Evolutionary conservation across 768 basidiomycete species (phyloP), one percentile per base, ranked within the genome.

Genomic region (Phlebiopsis gigantea): DNA sequence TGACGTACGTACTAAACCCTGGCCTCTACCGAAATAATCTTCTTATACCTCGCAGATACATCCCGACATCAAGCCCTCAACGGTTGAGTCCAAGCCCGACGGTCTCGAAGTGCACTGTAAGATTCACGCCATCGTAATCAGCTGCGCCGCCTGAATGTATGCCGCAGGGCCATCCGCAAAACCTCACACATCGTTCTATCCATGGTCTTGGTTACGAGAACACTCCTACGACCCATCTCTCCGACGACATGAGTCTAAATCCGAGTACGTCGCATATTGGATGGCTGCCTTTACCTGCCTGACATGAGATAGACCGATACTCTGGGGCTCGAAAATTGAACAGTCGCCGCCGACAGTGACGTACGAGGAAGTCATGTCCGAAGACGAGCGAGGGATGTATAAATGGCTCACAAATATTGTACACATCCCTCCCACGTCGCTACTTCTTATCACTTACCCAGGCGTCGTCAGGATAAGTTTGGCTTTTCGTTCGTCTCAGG

Each of bases 401-500:
- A 84, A 84, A 62, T 94, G 93, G 90, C 70, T 98, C 19, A 76
- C 80, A 7, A 86, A 88, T 64, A 79, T 96, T 49, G 93, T 91
- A 61, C 62, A 87, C 77, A 24, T 12, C n/a, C n/a, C n/a, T n/a
- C n/a, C n/a, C n/a, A n/a, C n/a, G n/a, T n/a, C n/a, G n/a, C n/a
- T n/a, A n/a, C n/a, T n/a, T n/a, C n/a, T n/a, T 17, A n/a, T 46
- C 28, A 50, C 53, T 39, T 34, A n/a, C n/a, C n/a, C n/a, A n/a
- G n/a, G n/a, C n/a, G n/a, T n/a, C n/a, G n/a, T 45, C 61, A 96
- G 93, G 82, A 94, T 61, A 78, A 75, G 47, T 96, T 88, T 65
- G 96, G 96, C 0, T 93, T 98, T 69, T 93, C 87, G 54, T 89
- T 97, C 59, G 78, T 98, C 7, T 76, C 83, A 15, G 90, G 84